Evolutionary conservation across 306 rosid species (phyloP), one percentile per base, ranked within the genome.

Genomic region (Betula pendula): DNA sequence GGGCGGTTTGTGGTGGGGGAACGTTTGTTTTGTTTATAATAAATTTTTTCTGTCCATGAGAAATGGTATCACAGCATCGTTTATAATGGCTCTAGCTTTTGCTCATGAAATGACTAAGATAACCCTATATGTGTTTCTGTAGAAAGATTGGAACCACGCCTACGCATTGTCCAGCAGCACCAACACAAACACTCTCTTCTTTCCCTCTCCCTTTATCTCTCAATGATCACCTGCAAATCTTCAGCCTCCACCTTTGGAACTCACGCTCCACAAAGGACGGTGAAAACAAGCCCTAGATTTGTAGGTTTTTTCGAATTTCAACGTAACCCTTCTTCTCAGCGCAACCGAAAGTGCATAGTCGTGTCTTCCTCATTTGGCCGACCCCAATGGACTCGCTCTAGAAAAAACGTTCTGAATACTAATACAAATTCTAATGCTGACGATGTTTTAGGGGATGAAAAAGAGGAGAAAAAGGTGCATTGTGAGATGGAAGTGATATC

Each of bases 401-500:
- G 49, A 20, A 56, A 44, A 56, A 75, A 75, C 66, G 4, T 16
- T 65, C 20, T 0, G 15, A 24, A 38, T 5, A 6, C 15, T 9
- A 24, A 17, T 40, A 56, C 72, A 31, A 72, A 27, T 63, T 25
- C 2, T 68, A 70, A 59, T 80, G 68, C 25, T 72, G 67, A 27
- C 56, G 29, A 55, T 2, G 79, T 65, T 2, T 22, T 22, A 16
- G 56, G 16, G 55, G 75, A 65, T 12, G 82, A 48, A 10, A 79
- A 69, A 4, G 81, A 55, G 31, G 92, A 89, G 76, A 80, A 81
- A 1, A 86, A 70, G 43, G 98, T 89, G 52, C 81, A 79, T 45
- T 92, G 97, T 74, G 95, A 95, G 80, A 87, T 95, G 40, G 86
- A 95, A 66, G 93, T 90, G 29, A 81, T 95, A 9, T 95, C 97